These are phyloP conservation scores for Lecanicillium sp. DNA, from an alignment of 2,329 filamentous ascomycete genomes.

Conservation along the genomic window DNA sequence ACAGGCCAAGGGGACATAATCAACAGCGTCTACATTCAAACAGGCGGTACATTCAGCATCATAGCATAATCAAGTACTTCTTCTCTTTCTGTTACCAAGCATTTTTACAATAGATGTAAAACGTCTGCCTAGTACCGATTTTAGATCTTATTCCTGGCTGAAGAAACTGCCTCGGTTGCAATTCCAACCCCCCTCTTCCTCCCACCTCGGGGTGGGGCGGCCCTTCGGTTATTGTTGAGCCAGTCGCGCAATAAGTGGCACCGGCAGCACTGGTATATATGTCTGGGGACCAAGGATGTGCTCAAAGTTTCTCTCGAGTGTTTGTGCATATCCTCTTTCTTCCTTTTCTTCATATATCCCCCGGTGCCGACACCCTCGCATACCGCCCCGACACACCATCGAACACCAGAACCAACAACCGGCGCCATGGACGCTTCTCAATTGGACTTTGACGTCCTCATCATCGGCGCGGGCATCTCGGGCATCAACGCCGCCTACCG, in stretches of 20 bases:
- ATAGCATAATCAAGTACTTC: too few species aligned
- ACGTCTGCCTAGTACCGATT: too few species aligned
- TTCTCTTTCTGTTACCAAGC: too few species aligned
- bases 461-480: conserved; percentile 68
- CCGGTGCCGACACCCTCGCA: too few species aligned
- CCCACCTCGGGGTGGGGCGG: conserved; percentile 9
- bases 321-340: too few species aligned
- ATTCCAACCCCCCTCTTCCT: not conserved
- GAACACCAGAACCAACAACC: not conserved
- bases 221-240: conserved; percentile 6
- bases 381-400: not conserved
- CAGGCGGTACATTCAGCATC: too few species aligned
- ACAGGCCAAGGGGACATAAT: too few species aligned
- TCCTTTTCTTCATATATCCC: not conserved
- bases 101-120: too few species aligned
- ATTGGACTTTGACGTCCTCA: conserved; percentile 46
- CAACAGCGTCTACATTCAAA: too few species aligned
- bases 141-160: too few species aligned
- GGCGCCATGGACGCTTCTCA: conserved; percentile 1
- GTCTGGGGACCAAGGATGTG: not conserved
- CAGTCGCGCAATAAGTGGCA: not conserved
- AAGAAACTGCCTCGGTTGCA: conserved; percentile 11
- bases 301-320: not conserved
- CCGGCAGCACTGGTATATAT: conserved; percentile 6
- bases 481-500: conserved; percentile 71